Percentiles rank a stretch among this genome's conserved stretches.
phyloP scores from a whole-genome alignment of 1,284 basidiomycete genomes.

The Trametes pubescens region DNA sequence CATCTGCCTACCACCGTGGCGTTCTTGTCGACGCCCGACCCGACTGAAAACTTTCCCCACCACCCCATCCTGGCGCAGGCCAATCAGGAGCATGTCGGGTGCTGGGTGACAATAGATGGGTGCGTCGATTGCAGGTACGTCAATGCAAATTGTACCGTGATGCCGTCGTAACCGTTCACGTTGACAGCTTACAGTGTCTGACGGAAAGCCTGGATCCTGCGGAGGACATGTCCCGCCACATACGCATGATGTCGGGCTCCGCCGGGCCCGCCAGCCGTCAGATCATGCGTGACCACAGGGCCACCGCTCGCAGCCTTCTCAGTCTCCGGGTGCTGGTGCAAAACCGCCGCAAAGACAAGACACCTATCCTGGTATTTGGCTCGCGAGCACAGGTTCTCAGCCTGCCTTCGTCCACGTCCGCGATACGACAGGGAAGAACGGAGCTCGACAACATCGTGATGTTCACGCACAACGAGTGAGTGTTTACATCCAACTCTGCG shows the following conservation, averaged over 20 bases:
- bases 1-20: constrained; percentile 21
- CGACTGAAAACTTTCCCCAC: constrained; percentile 13
- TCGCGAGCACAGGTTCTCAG: constrained; percentile 22
- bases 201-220: constrained; percentile 2
- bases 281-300: constrained; percentile 21
- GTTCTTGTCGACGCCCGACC: constrained; percentile 17
- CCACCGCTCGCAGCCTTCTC: constrained; percentile 15
- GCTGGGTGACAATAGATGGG: constrained; percentile 23
- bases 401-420: constrained; percentile 6
- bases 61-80: constrained; percentile 20
- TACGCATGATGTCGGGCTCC: constrained; percentile 1
- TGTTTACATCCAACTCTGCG: background rate
- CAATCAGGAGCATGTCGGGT: constrained; percentile 21
- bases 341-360: constrained; percentile 26
- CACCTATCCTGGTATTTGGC: constrained; percentile 15
- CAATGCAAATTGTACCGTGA: too few species aligned
- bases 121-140: constrained; percentile 26
- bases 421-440: constrained; percentile 1
- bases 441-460: constrained; percentile 16
- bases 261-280: constrained; percentile 5
- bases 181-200: constrained; percentile 12
- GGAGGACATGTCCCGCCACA: constrained; percentile 1
- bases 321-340: constrained; percentile 25
- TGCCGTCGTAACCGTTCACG: background rate
- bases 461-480: constrained; percentile 16